Base-by-base conservation (phyloP, 495 filamentous ascomycete genomes). In the Penicillium simplicissimum region DNA sequence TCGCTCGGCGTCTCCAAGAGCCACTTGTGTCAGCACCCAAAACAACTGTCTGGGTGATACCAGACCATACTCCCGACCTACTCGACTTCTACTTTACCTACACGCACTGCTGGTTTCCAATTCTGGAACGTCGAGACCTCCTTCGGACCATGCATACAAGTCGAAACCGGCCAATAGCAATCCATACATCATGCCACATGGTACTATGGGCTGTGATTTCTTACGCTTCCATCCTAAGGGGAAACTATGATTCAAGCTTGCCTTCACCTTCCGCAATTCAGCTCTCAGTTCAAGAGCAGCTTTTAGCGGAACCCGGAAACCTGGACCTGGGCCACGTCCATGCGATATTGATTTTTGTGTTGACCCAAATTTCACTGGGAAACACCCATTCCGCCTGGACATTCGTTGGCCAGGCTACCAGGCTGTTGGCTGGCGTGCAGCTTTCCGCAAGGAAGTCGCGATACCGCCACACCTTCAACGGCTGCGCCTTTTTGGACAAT, bases 21-120 rank as follows among this genome's bases (percentile, higher is more conserved):
- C 8, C 38, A 34, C 11, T 23, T 33, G n/a, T 37, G 23, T 28
- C 17, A 8, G 17, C 48, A 4, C 15, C n/a, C 9, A 34, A 51
- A 5, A 28, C 36, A 4, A 8, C 54, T 8, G 60, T 63, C 60
- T 8, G 40, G 8, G 23, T 54, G 40, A 52, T 56, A 43, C 71
- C 71, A 31, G 57, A 63, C 0, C 53, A 61, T 45, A 68, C 57
- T 8, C 35, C 63, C 11, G 57, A 79, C 8, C 68, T 89, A 1
- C 67, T 89, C 11, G 84, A 90, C 55, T 77, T 84, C 11, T 88
- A 88, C 67, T 88, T 88, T 65, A 80, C 82, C 6, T 85, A 85
- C 62, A 89, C 85, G 0, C 83, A 88, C 66, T 79, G 75, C 33
- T 90, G 87, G 87, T 77, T 88, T 14, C 87, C 87, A 10, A 85